Percentiles rank a stretch among this genome's conserved stretches.
phyloP scores from a whole-genome alignment of 208 protist genomes.

The Wallacemonas sp. region DNA sequence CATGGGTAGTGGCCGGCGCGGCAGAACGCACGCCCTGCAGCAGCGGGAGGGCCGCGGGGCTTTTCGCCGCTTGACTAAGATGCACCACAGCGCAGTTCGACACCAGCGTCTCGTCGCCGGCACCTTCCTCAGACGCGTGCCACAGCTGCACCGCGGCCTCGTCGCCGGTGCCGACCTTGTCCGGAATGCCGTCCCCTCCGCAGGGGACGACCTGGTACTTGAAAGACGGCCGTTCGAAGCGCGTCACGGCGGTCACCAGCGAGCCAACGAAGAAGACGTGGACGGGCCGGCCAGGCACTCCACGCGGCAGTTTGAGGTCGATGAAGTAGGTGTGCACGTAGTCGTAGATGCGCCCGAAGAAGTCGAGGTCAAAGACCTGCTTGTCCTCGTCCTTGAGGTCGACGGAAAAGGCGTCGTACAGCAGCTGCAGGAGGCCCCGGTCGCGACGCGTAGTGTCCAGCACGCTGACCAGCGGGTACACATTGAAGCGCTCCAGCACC shows the following conservation, averaged over 20 bases:
- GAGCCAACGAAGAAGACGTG: conserved; percentile 15
- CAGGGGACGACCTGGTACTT: conserved; percentile 21
- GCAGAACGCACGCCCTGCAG: conserved; percentile 17
- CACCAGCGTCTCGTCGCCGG: conserved; percentile 2
- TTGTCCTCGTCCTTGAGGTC: conserved; percentile 59
- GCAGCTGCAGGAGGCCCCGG: conserved; percentile 16
- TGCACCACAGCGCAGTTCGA: neutral
- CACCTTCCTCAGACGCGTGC: conserved; percentile 15
- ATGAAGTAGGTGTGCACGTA: conserved; percentile 63
- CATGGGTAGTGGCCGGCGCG: neutral
- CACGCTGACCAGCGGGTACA: conserved; percentile 24
- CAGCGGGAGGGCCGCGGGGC: neutral
- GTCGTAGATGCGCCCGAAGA: conserved; percentile 55
- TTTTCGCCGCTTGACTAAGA: neutral
- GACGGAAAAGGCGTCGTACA: conserved; percentile 54
- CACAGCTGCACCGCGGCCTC: conserved; percentile 11
- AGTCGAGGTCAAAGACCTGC: conserved; percentile 41
- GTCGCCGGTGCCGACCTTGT: neutral
- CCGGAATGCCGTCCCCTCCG: neutral
- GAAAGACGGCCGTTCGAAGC: conserved; percentile 14
- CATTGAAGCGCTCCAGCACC: conserved; percentile 33
- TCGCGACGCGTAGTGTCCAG: neutral
- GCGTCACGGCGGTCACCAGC: conserved; percentile 11
- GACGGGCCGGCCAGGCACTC: neutral
- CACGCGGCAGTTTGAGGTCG: conserved; percentile 24